Evolutionary conservation across 1,284 basidiomycete genomes (phyloP), one percentile per base, ranked within the genome.

Genomic region (Ustilago sp.): DNA sequence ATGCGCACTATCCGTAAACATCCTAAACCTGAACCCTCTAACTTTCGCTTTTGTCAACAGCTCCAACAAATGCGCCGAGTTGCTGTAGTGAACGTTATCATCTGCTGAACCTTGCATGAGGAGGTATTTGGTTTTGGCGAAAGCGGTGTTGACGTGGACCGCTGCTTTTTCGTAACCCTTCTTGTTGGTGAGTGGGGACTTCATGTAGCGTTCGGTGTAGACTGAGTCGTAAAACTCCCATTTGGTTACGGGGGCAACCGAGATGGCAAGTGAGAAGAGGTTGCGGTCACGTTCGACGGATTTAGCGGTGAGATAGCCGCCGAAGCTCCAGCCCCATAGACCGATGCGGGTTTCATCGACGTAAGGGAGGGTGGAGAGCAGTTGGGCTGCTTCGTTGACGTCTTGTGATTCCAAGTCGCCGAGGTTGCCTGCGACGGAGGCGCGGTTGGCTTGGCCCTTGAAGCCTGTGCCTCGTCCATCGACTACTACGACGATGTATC

Each of bases 171-270:
- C 87, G 88, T 99, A 99, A 5, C 96, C 96, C 0, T 88, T 89
- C 0, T 89, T 88, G 86, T 99, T 98, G 15, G 89, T 87, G 13
- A 88, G 84, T 0, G 94, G 94, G 32, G 92, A 89, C 79, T 92
- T 91, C 94, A 98, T 95, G 88, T 98, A 98, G n/a, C 96, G 91
- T 83, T 98, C 95, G 2, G 96, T 98, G 86, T 95, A 94, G 61
- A 95, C 91, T 7, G 93, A 92, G 91, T 86, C 84, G 94, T 92
- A 83, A 51, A 83, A 79, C 23, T 69, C 48, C 87, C 87, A 87
- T 41, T 86, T 84, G 13, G 86, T 85, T 8, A 88, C 87, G 4
- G 87, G 87, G 2, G 94, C 94, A 28, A 96, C 91, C 2, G 93
- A 90, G 89, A 96, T 94, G 9, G 93, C 94, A 34, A 98, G 88